Base-by-base conservation (phyloP, 441 rosid genomes). In the Syzygium malaccense region DNA sequence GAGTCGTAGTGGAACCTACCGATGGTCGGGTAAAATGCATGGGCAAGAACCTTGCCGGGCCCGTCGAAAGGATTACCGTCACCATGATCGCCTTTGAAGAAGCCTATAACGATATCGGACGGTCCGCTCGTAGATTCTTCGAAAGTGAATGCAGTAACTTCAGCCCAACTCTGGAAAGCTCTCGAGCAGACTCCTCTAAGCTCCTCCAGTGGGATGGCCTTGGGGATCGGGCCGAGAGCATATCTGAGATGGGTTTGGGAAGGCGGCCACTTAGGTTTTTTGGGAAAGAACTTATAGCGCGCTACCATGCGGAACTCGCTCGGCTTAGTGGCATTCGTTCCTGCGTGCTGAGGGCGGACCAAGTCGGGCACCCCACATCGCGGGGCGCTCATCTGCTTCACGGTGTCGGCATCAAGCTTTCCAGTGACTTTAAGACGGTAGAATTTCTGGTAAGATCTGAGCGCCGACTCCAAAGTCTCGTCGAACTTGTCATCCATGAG, bases 331-430 rank as follows among this genome's bases (percentile, higher is more conserved):
- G 86, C 26, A 0, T 28, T 55, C 57, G 5, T 4, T 85, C 11
- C 5, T 3, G 48, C 23, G 58, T 53, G 33, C 55, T 33, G 26
- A 9, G 32, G 62, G 6, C 28, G 88, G 87, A 92, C 28, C 80
- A 84, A 66, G 88, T 93, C 92, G 1, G 93, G 86, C 15, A 91
- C 79, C 7, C 92, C 91, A 5, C 93, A 93, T 32, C 93, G 88
- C 1, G 93, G 93, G 13, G n/a, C 64, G 85, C 18, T 86, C 92
- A 94, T 91, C 25, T 75, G 71, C 15, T 55, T 58, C 3, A 90
- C 53, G 2, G 94, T 93, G 14, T 30, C 51, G 6, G 88, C 60
- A 66, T 94, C 91, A 14, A 94, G 64, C 9, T 41, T 88, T 51
- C 94, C 94, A 0, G 91, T 93, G 68, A 88, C 57, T 1, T 90